These are phyloP conservation scores for Colletotrichum sp. DNA, from an alignment of 2,329 filamentous ascomycete genomes.

Conservation along the genomic window DNA sequence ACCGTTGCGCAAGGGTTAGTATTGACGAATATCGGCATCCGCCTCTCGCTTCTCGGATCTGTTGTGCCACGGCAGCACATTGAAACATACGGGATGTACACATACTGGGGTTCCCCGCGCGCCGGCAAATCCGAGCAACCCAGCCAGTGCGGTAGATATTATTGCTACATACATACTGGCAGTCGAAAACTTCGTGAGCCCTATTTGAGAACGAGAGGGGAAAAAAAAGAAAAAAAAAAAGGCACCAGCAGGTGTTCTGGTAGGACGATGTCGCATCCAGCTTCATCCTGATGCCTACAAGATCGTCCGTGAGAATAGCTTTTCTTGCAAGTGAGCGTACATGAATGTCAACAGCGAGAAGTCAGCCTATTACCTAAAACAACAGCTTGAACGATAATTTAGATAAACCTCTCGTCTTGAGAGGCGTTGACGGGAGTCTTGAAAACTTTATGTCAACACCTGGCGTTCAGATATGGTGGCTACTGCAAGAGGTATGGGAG, in stretches of 20 bases:
- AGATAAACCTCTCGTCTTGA: background rate
- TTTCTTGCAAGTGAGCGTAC: background rate
- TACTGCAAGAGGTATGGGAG: background rate
- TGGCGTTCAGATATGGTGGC: background rate
- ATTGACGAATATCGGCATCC: background rate
- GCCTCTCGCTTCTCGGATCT: background rate
- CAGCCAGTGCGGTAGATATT: background rate
- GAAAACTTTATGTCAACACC: background rate
- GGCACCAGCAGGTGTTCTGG: background rate
- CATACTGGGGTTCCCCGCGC: background rate
- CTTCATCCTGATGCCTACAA: background rate
- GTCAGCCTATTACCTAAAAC: background rate
- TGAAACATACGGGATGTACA: background rate
- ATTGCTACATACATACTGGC: background rate
- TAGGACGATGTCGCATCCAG: background rate
- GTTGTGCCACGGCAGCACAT: background rate
- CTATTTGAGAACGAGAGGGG: background rate
- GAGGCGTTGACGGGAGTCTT: background rate
- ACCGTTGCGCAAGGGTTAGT: background rate
- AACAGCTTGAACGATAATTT: background rate
- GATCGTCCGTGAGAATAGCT: background rate
- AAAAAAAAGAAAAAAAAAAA: background rate
- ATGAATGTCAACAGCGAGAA: rapidly evolving
- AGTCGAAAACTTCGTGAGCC: background rate
- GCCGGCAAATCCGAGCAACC: background rate